Evolutionary conservation across 164 flowering plant genomes (phyloP).

Genomic region (Aristolochia californica): DNA sequence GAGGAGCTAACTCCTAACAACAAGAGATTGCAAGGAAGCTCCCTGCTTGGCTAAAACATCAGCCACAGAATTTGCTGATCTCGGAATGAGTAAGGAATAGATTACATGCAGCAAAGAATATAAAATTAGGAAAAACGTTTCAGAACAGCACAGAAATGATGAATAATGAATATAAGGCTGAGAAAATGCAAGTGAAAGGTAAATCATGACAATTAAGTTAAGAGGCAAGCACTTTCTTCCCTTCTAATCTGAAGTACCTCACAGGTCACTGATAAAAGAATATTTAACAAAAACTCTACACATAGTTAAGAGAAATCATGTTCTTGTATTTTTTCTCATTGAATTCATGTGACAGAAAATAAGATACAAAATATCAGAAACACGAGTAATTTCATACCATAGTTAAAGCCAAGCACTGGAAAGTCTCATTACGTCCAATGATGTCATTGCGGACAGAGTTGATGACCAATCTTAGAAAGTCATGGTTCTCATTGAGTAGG

Average conservation of each 20-base stretch:
- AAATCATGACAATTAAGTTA: neutral
- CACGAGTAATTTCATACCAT: constrained; percentile 45
- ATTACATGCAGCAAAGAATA: neutral
- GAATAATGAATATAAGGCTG: neutral
- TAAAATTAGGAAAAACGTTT: neutral
- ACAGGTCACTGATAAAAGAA: too few species aligned
- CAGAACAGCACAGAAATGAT: neutral
- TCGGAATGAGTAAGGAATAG: neutral
- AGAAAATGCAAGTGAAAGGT: neutral
- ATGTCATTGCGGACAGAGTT: constrained; percentile 97
- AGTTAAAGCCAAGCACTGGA: constrained; percentile 92
- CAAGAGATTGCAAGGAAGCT: too few species aligned
- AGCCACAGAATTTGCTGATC: too few species aligned
- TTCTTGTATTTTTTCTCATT: too few species aligned
- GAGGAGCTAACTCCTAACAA: too few species aligned
- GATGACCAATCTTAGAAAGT: constrained; percentile 87
- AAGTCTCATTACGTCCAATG: constrained; percentile 98
- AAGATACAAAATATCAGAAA: too few species aligned
- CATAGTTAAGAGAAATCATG: too few species aligned
- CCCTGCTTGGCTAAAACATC: too few species aligned
- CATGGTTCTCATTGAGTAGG: constrained; percentile 95
- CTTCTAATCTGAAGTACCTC: too few species aligned
- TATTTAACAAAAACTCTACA: too few species aligned
- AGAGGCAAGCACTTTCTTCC: too few species aligned
- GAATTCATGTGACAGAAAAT: too few species aligned